These are phyloP conservation scores for Monilinia laxa DNA, from an alignment of 2,329 filamentous ascomycete species.

Conservation along the genomic window DNA sequence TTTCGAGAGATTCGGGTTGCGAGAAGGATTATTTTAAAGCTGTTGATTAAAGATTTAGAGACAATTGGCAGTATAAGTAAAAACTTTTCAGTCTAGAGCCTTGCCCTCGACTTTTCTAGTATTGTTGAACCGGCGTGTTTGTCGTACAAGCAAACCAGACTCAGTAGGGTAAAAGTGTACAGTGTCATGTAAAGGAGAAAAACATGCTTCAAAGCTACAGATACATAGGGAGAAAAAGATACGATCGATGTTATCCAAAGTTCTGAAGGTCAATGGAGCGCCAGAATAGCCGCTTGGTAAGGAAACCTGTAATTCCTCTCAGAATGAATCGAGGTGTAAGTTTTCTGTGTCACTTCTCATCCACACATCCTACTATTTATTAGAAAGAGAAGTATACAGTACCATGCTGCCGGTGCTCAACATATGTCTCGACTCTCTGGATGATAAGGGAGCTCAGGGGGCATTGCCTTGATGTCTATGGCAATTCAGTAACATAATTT, in stretches of 20 bases:
- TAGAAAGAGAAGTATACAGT: neutral
- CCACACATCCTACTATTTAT: neutral
- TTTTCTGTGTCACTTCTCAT: neutral
- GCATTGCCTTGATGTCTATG: neutral
- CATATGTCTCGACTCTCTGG: neutral
- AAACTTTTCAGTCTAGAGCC: neutral
- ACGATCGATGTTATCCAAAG: neutral
- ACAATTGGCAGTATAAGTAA: neutral
- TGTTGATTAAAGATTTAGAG: neutral
- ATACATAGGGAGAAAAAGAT: neutral
- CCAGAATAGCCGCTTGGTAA: neutral
- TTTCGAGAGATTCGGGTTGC: neutral
- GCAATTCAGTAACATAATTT: conserved; percentile 11
- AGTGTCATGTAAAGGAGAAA: neutral
- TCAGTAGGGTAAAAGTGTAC: neutral
- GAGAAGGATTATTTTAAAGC: neutral
- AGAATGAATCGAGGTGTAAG: neutral
- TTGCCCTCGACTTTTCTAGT: neutral
- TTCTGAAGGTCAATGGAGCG: neutral
- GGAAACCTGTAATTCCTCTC: neutral
- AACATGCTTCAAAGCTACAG: neutral
- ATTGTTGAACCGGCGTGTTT: neutral
- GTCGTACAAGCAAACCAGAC: neutral
- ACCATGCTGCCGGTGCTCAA: conserved; percentile 7
- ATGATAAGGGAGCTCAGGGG: neutral